Base-by-base conservation (phyloP, 768 basidiomycete species). In the Daedaleopsis sinensis region DNA sequence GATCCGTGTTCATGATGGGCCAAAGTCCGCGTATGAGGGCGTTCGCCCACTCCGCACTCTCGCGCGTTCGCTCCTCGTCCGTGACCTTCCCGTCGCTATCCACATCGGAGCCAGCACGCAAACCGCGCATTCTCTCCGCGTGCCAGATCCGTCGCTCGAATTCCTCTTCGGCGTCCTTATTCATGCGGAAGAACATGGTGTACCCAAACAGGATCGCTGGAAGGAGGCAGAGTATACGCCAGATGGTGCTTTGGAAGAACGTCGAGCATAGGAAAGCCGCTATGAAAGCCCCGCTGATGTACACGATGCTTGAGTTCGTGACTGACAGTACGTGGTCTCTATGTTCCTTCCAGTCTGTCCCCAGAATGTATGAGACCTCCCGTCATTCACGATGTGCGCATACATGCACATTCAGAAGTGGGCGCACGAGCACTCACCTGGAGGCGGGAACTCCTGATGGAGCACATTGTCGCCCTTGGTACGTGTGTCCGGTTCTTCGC, bases 1-100 rank as follows among this genome's bases (percentile, higher is more conserved):
- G 76, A 24, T 84, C 79, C 3, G 91, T 89, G 69, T 91, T 89
- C 61, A 91, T 75, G 58, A 91, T 80, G 0, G 89, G 89, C 91
- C 91, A 93, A 11, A 92, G 71, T 3, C 82, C 79, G 42, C 76
- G 72, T 24, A 89, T 73, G 53, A 91, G 71, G 5, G 83, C 75
- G 71, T 91, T 91, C 37, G 90, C 78, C 91, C 90, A 92, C 65
- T 86, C 84, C 42, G 80, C 79, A 52, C 74, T 74, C 67, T 75
- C 74, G 23, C 68, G 67, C 37, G 67, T 66, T 19, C 74, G 66
- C 56, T 74, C 74, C 24, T 72, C 67, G 19, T 54, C 59, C 1
- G 43, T 57, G 13, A 72, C 66, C 37, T 66, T 62, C 7, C 73
- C 72, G 48, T 75, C 72, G 1, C 66, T 64, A 48, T 74, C 69